Conservation (phyloP, 2,329 filamentous ascomycete genomes). For the Orbilia ellipsospora region DNA sequence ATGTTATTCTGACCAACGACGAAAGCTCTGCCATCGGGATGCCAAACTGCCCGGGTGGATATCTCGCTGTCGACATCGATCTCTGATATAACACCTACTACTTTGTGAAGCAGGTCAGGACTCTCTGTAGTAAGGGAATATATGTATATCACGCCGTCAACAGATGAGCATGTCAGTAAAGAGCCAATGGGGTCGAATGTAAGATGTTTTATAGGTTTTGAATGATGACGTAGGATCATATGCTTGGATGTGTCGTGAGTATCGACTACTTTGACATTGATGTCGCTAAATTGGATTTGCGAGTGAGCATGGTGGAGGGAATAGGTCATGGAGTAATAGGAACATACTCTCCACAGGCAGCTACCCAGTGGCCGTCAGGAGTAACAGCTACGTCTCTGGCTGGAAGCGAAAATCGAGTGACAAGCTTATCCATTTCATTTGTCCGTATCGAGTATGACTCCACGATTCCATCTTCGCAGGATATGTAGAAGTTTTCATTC, state of each 20-base stretch:
- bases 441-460: constrained; percentile 86
- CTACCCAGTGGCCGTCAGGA: constrained; percentile 84
- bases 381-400: constrained; percentile 87
- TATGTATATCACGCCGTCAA: constrained; percentile 88
- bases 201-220: constrained; percentile 88
- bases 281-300: constrained; percentile 68
- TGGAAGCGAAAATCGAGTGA: constrained; percentile 85
- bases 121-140: constrained; percentile 83
- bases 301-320: not conserved
- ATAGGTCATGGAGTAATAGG: not conserved
- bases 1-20: constrained; percentile 81
- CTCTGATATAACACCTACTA: constrained; percentile 81
- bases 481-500: constrained; percentile 86
- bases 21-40: constrained; percentile 92
- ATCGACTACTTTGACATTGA: constrained; percentile 88
- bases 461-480: constrained; percentile 94
- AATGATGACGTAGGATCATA: constrained; percentile 82
- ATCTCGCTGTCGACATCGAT: constrained; percentile 81
- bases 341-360: constrained; percentile 88
- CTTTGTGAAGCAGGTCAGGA: constrained; percentile 81
- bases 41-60: constrained; percentile 83
- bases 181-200: constrained; percentile 84
- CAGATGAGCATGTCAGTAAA: constrained; percentile 82
- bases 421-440: constrained; percentile 79
- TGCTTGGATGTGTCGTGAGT: constrained; percentile 80